Conservation (phyloP, 495 filamentous ascomycete species). For the Daldinia bambusicola region DNA sequence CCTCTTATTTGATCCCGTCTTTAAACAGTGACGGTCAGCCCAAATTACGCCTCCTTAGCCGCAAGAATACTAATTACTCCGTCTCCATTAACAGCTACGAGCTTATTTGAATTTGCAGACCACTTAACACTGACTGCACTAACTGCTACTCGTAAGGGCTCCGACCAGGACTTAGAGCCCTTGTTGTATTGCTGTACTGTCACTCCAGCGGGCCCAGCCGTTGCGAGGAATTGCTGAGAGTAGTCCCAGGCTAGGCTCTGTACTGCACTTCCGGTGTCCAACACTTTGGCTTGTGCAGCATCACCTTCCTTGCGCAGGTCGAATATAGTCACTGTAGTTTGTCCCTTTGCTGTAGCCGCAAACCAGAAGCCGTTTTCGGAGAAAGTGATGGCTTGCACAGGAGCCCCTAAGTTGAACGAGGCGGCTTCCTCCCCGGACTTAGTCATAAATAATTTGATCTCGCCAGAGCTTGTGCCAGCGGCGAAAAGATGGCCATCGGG, state of each 20-base stretch:
- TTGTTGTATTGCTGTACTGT: conserved; percentile 91
- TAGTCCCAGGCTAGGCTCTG: conserved; percentile 87
- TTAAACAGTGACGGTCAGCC: background rate
- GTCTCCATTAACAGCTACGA: conserved; percentile 77
- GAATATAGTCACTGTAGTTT: conserved; percentile 83
- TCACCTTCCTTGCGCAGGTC: conserved; percentile 88
- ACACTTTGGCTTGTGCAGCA: conserved; percentile 75
- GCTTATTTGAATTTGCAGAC: conserved; percentile 76
- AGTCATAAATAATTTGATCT: conserved; percentile 87
- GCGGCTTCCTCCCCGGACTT: conserved; percentile 76
- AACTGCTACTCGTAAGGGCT: conserved; percentile 80
- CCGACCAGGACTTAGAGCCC: conserved; percentile 84
- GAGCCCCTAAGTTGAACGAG: conserved; percentile 71
- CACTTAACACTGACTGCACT: conserved; percentile 78
- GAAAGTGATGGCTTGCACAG: conserved; percentile 80
- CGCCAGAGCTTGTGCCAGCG: conserved; percentile 76
- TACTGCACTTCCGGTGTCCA: conserved; percentile 83
- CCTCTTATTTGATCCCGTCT: background rate
- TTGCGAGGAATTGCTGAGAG: conserved; percentile 90
- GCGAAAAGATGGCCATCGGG: conserved; percentile 96
- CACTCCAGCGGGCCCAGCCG: conserved; percentile 80
- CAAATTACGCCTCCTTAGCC: conserved; percentile 47
- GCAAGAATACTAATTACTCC: conserved; percentile 77
- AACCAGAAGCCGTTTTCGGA: conserved; percentile 99
- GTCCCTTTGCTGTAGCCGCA: conserved; percentile 76